Conservation (phyloP, 768 basidiomycete genomes). For the Suillus occidentalis region DNA sequence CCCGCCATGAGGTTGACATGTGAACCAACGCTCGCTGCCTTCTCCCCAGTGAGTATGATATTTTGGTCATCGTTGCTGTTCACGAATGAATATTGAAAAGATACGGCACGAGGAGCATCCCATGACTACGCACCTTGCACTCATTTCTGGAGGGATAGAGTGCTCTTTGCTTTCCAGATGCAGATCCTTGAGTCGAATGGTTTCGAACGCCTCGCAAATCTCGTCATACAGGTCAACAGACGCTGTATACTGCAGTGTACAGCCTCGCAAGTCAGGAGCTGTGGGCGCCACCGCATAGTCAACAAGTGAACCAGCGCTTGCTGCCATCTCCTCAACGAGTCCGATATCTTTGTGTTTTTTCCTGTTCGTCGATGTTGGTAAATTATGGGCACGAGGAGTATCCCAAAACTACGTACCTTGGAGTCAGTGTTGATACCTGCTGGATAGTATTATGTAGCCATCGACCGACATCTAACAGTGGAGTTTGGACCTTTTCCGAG, state of each 20-base stretch:
- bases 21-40: slow-evolving; percentile 33
- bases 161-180: slow-evolving; percentile 19
- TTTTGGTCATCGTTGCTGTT: slow-evolving; percentile 8
- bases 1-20: slow-evolving; percentile 38
- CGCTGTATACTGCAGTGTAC: neutral
- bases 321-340: neutral
- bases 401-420: neutral
- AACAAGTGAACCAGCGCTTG: neutral
- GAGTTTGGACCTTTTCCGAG: neutral
- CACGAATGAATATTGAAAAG: neutral
- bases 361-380: neutral
- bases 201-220: slow-evolving; percentile 29
- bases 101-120: neutral
- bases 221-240: neutral
- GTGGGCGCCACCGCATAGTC: slow-evolving; percentile 19
- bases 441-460: neutral
- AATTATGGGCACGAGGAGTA: neutral
- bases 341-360: neutral
- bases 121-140: neutral
- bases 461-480: neutral
- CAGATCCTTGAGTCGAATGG: slow-evolving; percentile 27
- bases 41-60: slow-evolving; percentile 40
- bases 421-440: neutral
- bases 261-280: slow-evolving; percentile 11
- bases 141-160: neutral